Base-by-base conservation (phyloP, 768 basidiomycete species). In the Termitomyces sp. region DNA sequence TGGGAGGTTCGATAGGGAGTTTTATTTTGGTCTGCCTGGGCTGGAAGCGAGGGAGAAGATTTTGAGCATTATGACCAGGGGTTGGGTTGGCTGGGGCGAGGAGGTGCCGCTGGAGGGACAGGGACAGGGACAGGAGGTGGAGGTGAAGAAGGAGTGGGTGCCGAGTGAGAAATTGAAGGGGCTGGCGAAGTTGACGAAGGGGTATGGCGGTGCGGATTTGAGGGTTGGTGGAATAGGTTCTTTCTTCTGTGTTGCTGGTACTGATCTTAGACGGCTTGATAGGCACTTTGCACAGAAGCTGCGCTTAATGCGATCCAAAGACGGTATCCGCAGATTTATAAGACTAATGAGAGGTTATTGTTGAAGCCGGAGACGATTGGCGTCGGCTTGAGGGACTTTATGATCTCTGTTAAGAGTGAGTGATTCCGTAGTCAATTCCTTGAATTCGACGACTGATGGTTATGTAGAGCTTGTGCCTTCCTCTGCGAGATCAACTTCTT, bases 241-340 rank as follows among this genome's bases (percentile, higher is more conserved):
- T 54, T 30, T 30, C 41, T 45, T 41, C 52, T 1, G 2, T 41
- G 37, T 13, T 11, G 18, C 20, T 31, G 27, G 30, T 42, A 12
- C 53, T 54, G 27, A 42, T 20, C 20, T 15, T 20, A 3, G n/a
- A 31, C 30, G 37, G 27, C 48, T 57, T 22, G 16, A 50, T 65
- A 85, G 95, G 96, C 97, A 0, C 76, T 99, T 4, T 98, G 96
- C 66, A 98, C 97, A 6, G 97, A 99, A 75, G 94, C 97, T 11
- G 91, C 95, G 1, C 71, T 99, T 65, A 98, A 98, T 67, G 96
- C 96, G 0, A 91, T 99, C 24, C 97, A 99, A 68, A 78, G 97
- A 59, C 81, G 90, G 56, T 99, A 99, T 71, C 97, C 97, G 0
- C 97, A 99, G 70, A 95, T 98, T 48, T 99, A 99, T 79, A 89